These are phyloP conservation scores for Stemphylium lycopersici DNA, from an alignment of 2,329 filamentous ascomycete genomes.

Conservation along the genomic window DNA sequence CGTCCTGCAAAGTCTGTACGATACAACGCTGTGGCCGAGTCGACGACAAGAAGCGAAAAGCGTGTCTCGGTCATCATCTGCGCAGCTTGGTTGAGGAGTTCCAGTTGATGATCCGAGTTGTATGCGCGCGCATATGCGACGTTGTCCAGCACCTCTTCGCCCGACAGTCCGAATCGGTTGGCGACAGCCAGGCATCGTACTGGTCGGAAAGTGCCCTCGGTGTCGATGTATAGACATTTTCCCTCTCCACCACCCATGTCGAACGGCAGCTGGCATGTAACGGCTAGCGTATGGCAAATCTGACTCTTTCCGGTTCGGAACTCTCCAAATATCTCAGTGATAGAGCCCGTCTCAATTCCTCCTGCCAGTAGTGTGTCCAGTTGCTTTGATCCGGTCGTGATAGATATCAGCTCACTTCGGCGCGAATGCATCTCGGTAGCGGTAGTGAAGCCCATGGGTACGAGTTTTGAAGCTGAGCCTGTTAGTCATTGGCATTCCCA, in stretches of 20 bases:
- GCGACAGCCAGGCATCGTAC: slow-evolving; percentile 90
- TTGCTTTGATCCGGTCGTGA: slow-evolving; percentile 97
- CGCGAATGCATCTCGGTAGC: slow-evolving; percentile 99
- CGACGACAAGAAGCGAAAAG: slow-evolving; percentile 93
- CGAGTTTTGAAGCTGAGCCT: slow-evolving; percentile 81
- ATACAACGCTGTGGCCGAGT: slow-evolving; percentile 94
- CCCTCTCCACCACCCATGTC: slow-evolving; percentile 99
- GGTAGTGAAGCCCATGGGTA: slow-evolving; percentile 98
- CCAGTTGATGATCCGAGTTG: slow-evolving; percentile 97
- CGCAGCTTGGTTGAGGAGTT: slow-evolving; percentile 91
- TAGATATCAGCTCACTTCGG: slow-evolving; percentile 94
- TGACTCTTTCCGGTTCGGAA: slow-evolving; percentile 98
- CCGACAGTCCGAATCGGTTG: slow-evolving; percentile 90
- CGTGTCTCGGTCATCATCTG: slow-evolving; percentile 99
- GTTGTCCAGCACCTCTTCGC: slow-evolving; percentile 97
- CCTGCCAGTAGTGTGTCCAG: slow-evolving; percentile 93
- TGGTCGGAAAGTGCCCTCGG: slow-evolving; percentile 92
- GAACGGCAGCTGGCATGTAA: slow-evolving; percentile 96
- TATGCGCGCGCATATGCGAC: slow-evolving; percentile 97
- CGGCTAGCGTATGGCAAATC: slow-evolving; percentile 97
- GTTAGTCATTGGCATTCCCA: slow-evolving; percentile 3
- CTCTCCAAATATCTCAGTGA: slow-evolving; percentile 97
- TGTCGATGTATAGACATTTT: slow-evolving; percentile 98
- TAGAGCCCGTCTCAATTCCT: slow-evolving; percentile 94
- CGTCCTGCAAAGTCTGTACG: slow-evolving; percentile 96